Base-by-base conservation (phyloP, 1,284 basidiomycete genomes). In the Earliella scabrosa region DNA sequence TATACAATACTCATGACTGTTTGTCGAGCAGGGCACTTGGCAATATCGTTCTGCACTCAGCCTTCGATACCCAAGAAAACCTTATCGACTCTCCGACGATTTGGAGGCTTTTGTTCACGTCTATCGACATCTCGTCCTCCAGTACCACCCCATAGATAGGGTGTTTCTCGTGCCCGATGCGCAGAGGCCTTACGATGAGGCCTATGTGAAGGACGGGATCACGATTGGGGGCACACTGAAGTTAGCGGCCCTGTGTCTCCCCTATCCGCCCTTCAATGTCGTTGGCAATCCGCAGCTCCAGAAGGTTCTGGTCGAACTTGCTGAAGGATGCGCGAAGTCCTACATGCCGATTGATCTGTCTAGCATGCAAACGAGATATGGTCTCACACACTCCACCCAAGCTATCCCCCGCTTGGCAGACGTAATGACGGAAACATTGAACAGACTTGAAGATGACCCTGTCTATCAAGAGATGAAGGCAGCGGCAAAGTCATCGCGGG, bases 1-100 rank as follows among this genome's bases (percentile, higher is more conserved):
- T n/a, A n/a, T n/a, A n/a, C n/a, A n/a, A n/a, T n/a, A n/a, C n/a
- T n/a, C n/a, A n/a, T n/a, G n/a, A n/a, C n/a, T n/a, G n/a, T n/a
- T n/a, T n/a, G n/a, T n/a, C n/a, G 10, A 34, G 7, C 39, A 57
- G 59, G 55, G 59, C 0, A 61, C 59, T 16, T 58, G 59, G 59
- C 49, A 54, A 21, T 61, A 52, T 39, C 49, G 38, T 14, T 61
- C 59, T 6, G 55, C 52, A 1, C 20, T 46, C 13, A 16, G 32
- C 11, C 50, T 52, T 11, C 11, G 11, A 4, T 39, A 27, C 24
- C 59, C 54, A 8, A n/a, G 35, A 4, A 55, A 54, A 10, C 48
- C 51, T 1, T 35, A 52, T 18, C 27, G 48, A 20, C 20, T 46
- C 21, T 52, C 50, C 10, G 59, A 61, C 53, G 59, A 61, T 18